These are phyloP conservation scores for Thuja plicata DNA, from an alignment of 83 land plant species.

Conservation along the genomic window DNA sequence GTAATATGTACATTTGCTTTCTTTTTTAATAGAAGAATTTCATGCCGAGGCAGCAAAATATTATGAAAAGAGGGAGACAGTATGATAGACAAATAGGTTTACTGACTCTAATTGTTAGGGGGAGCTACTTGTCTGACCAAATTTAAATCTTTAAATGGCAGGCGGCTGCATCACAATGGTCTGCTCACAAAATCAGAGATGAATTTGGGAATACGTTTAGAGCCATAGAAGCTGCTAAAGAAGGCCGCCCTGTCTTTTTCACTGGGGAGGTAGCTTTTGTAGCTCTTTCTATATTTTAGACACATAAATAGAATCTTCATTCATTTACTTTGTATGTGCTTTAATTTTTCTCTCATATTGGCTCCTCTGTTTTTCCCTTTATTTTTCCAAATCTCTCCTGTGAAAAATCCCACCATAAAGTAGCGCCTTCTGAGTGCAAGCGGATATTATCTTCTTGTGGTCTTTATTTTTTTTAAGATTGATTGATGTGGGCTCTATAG, in stretches of 20 bases:
- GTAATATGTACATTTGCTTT: background rate
- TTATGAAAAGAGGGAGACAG: slow-evolving; percentile 1
- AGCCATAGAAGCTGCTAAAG: slow-evolving; percentile 63
- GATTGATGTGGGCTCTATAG: too few species aligned
- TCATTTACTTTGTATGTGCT: background rate
- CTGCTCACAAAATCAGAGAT: slow-evolving; percentile 83
- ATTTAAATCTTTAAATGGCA: slow-evolving; percentile 12
- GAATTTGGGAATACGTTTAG: slow-evolving; percentile 58
- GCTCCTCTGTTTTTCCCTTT: background rate
- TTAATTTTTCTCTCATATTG: background rate
- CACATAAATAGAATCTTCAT: slow-evolving; percentile 1
- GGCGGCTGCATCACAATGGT: slow-evolving; percentile 96
- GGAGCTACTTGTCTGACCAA: background rate
- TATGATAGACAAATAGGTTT: background rate
- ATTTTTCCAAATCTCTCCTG: background rate
- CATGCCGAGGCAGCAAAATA: background rate
- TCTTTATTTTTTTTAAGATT: background rate
- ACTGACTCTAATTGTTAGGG: background rate
- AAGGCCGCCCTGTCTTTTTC: slow-evolving; percentile 59
- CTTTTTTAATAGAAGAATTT: background rate
- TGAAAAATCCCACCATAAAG: background rate
- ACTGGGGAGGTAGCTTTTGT: slow-evolving; percentile 69
- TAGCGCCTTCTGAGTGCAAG: background rate
- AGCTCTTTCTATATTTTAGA: background rate
- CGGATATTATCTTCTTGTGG: background rate